Conservation (phyloP, 257 asterid genomes). For the Solanum rostratum region DNA sequence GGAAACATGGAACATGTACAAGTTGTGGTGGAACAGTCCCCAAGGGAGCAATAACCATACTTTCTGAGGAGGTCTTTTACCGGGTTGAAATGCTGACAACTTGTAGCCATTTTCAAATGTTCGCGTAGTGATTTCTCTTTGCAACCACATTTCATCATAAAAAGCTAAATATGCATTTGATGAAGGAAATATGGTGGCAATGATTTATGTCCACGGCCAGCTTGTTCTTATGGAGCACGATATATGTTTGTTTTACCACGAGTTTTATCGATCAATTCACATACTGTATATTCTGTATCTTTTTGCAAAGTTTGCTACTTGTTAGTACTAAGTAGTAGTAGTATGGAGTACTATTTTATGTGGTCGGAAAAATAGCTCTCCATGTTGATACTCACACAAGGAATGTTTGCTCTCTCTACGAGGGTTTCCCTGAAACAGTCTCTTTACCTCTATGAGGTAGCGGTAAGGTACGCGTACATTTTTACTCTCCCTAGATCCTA, state of each 20-base stretch:
- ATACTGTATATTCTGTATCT: neutral
- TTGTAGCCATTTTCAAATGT: neutral
- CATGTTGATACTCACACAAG: neutral
- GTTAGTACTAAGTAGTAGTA: neutral
- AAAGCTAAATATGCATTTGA: neutral
- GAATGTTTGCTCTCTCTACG: no score
- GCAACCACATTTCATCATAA: neutral
- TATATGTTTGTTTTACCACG: neutral
- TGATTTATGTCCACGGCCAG: neutral
- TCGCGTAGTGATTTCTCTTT: neutral
- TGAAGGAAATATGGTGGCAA: neutral
- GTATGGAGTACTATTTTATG: neutral
- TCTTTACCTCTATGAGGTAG: no score
- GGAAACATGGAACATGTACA: conserved; percentile 24
- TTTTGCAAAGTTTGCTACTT: neutral
- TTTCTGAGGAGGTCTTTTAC: neutral
- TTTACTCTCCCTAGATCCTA: no score
- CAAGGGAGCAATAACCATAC: conserved; percentile 8
- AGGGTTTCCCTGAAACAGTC: no score
- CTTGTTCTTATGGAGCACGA: neutral
- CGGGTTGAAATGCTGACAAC: neutral
- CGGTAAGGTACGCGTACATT: no score
- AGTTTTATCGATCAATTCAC: neutral
- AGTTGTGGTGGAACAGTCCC: conserved; percentile 38
- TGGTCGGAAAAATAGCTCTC: neutral